These are phyloP conservation scores for Beauveria sp. DNA, from an alignment of 2,329 filamentous ascomycete species.

Conservation along the genomic window DNA sequence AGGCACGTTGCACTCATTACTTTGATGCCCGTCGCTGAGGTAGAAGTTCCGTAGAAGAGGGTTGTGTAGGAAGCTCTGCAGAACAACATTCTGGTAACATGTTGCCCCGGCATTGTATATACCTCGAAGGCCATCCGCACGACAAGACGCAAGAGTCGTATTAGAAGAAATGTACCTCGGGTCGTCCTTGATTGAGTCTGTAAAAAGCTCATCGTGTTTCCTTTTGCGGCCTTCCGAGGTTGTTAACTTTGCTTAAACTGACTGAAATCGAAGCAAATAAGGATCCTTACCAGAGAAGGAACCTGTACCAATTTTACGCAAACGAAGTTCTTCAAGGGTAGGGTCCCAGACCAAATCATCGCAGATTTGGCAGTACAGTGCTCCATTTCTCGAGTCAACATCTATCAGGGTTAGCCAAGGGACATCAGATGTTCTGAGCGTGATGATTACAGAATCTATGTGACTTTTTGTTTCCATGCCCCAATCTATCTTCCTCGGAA, in stretches of 20 bases:
- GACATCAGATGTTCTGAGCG: neutral
- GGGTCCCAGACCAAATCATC: constrained; percentile 79
- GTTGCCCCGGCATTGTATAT: constrained; percentile 98
- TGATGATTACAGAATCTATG: constrained; percentile 61
- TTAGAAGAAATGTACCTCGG: constrained; percentile 71
- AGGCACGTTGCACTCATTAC: constrained; percentile 57
- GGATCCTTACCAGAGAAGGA: constrained; percentile 51
- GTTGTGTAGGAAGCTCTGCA: constrained; percentile 91
- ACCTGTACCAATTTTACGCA: constrained; percentile 61
- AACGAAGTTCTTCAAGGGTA: constrained; percentile 65
- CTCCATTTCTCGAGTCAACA: constrained; percentile 68
- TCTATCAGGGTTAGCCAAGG: constrained; percentile 40
- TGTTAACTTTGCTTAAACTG: constrained; percentile 5
- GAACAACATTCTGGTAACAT: constrained; percentile 94
- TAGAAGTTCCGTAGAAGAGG: constrained; percentile 88
- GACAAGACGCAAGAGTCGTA: constrained; percentile 71
- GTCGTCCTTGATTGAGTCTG: constrained; percentile 60
- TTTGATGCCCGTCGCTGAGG: constrained; percentile 80
- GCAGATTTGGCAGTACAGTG: constrained; percentile 74
- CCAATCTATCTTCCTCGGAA: constrained; percentile 55
- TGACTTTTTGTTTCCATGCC: constrained; percentile 60
- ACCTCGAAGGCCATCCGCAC: constrained; percentile 79
- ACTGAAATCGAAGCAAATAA: neutral
- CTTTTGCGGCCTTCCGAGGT: constrained; percentile 54
- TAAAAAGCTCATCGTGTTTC: constrained; percentile 65